Base-by-base conservation (phyloP, 805 yeast genomes). In the Cyberlindnera sargentensis region DNA sequence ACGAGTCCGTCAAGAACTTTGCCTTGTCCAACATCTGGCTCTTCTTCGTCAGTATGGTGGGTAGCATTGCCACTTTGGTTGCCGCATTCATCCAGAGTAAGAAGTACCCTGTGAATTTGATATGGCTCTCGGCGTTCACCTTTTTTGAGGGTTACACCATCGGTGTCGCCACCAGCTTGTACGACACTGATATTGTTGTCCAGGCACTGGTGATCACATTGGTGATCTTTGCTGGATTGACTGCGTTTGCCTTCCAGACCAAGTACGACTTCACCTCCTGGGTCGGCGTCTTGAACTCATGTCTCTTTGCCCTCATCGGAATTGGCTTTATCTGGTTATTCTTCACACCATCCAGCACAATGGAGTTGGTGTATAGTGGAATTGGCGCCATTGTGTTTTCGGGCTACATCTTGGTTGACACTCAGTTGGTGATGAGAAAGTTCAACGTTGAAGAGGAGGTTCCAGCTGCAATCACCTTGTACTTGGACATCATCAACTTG, bases 391-490 rank as follows among this genome's bases (percentile, higher is more conserved):
- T 82, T 35, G 64, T 88, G 3, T 88, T 88, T 63, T 70, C 82
- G 10, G 76, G 79, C 4, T 87, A 82, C 58, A 73, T 89, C 46
- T 64, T 88, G 40, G 76, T 86, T 37, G 96, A 88, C 61, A 88
- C 95, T 23, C 95, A 88, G 63, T 61, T 78, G 52, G 76, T 88
- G 44, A 73, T 88, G 78, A 79, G 82, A 57, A 79, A 77, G 44
- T 78, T 71, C 52, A 82, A 81, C 55, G 80, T 88, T 36, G 96
- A 88, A 52, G 95, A 89, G 52, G 95, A 86, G 56, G 74, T 88
- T n/a, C 73, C 78, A 34, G 91, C 95, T 41, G 78, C 91, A 11
- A 78, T 89, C 58, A 67, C 77, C 52, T 71, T 89, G 48, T 88
- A 89, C 61, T 72, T 88, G 69, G 96, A 88, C 60, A 76, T 87